Evolutionary conservation across 148 eudicot genomes (phyloP).

Genomic region (Silene conica): DNA sequence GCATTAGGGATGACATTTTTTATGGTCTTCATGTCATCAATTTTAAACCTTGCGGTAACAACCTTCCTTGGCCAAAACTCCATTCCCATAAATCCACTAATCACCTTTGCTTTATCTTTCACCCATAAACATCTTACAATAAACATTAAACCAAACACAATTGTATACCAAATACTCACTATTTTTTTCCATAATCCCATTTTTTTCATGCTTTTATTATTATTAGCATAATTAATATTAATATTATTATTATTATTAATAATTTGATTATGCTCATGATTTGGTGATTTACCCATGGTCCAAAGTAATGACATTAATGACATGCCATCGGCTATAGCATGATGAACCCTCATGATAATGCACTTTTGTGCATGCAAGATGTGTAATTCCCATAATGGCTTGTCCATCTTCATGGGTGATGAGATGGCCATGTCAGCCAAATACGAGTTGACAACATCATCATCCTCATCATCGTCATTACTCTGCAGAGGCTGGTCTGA

Average conservation of each 20-base stretch:
- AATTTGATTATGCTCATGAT: neutral
- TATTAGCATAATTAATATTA: neutral
- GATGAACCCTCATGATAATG: slow-evolving; percentile 50
- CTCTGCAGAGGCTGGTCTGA: neutral
- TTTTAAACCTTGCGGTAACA: slow-evolving; percentile 46
- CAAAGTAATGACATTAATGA: slow-evolving; percentile 54
- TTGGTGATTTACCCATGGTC: slow-evolving; percentile 21
- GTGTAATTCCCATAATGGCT: slow-evolving; percentile 73
- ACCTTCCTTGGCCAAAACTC: slow-evolving; percentile 72
- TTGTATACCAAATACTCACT: slow-evolving; percentile 33
- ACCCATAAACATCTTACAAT: slow-evolving; percentile 40
- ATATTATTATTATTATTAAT: neutral
- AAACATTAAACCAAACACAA: slow-evolving; percentile 35
- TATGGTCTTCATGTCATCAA: slow-evolving; percentile 56
- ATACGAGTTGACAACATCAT: slow-evolving; percentile 35
- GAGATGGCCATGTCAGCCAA: slow-evolving; percentile 47
- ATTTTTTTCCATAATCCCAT: slow-evolving; percentile 24
- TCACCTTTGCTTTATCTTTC: slow-evolving; percentile 38
- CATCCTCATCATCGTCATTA: neutral
- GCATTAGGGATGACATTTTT: slow-evolving; percentile 47
- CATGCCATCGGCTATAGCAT: slow-evolving; percentile 66
- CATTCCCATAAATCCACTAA: slow-evolving; percentile 58
- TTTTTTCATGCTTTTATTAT: neutral
- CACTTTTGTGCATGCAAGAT: slow-evolving; percentile 38
- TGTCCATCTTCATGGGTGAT: slow-evolving; percentile 43